These are phyloP conservation scores for Margaritispora aquatica DNA, from an alignment of 495 filamentous ascomycete genomes.

Conservation along the genomic window DNA sequence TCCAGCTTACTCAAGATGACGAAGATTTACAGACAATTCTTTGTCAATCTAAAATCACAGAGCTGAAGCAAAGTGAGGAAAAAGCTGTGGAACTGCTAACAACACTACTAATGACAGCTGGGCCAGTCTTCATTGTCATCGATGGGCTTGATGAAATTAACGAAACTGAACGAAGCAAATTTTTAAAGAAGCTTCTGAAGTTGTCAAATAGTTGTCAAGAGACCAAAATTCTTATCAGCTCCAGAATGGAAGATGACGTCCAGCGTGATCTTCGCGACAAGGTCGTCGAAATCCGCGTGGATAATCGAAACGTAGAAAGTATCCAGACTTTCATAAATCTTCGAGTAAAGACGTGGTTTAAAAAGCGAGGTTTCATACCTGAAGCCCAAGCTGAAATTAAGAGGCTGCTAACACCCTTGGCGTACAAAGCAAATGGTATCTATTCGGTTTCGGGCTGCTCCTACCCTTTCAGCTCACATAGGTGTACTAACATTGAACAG, in stretches of 20 bases:
- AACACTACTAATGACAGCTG: slow-evolving; percentile 14
- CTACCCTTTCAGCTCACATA: too few species aligned
- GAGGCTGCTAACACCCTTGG: slow-evolving; percentile 12
- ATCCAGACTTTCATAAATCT: slow-evolving; percentile 20
- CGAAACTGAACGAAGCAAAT: slow-evolving; percentile 19
- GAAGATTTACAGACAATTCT: slow-evolving; percentile 20
- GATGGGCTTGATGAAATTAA: slow-evolving; percentile 28
- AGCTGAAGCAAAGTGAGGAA: slow-evolving; percentile 11
- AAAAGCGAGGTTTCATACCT: background rate
- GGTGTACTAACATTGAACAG: slow-evolving; percentile 7
- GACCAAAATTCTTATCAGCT: slow-evolving; percentile 18
- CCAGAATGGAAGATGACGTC: slow-evolving; percentile 12
- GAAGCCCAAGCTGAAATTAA: slow-evolving; percentile 12
- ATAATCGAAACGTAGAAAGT: slow-evolving; percentile 21
- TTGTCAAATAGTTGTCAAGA: slow-evolving; percentile 15
- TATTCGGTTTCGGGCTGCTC: too few species aligned
- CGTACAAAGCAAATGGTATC: slow-evolving; percentile 21
- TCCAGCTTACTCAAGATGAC: slow-evolving; percentile 23
- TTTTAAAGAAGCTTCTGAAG: slow-evolving; percentile 13
- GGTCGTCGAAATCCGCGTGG: slow-evolving; percentile 14
- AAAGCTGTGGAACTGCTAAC: slow-evolving; percentile 8
- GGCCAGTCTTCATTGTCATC: slow-evolving; percentile 21
- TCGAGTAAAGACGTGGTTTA: slow-evolving; percentile 12
- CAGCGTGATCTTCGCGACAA: slow-evolving; percentile 5
- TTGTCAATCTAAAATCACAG: slow-evolving; percentile 7